Conservation (phyloP, 352 stramenopile species). For the Globisporangium acanthophoron region DNA sequence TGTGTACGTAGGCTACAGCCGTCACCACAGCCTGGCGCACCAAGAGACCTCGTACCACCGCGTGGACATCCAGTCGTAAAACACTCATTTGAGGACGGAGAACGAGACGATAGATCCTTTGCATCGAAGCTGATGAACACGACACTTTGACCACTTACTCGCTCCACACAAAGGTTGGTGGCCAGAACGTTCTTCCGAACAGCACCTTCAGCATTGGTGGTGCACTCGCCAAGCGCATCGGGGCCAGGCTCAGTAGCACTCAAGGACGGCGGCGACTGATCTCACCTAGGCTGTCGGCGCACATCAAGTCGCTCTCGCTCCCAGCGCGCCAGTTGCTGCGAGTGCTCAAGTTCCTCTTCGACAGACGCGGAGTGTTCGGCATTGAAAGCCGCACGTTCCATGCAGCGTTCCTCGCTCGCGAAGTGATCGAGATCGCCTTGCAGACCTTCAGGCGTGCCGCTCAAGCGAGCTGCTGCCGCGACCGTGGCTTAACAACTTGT, state of each 20-base stretch:
- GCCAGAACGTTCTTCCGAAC: background rate
- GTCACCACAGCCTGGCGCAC: conserved; percentile 60
- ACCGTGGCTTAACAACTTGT: background rate
- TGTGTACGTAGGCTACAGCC: conserved; percentile 70
- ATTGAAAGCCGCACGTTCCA: conserved; percentile 9
- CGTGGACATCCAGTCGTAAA: conserved; percentile 29
- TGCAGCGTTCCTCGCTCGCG: conserved; percentile 4
- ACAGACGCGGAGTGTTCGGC: conserved; percentile 4
- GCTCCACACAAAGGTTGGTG: too few relatives aligned
- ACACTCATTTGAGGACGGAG: conserved; percentile 24
- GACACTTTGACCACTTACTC: too few relatives aligned
- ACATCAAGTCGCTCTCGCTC: background rate
- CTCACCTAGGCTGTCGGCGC: background rate
- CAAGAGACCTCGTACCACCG: conserved; percentile 63
- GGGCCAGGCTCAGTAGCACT: too few relatives aligned
- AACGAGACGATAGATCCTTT: conserved; percentile 7
- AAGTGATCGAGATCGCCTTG: conserved; percentile 11
- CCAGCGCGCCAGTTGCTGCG: background rate
- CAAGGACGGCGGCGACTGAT: too few relatives aligned
- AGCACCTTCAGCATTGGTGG: too few relatives aligned
- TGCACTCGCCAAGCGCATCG: too few relatives aligned
- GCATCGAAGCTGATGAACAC: too few relatives aligned
- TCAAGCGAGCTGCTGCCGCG: conserved; percentile 8
- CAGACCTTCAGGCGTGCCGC: conserved; percentile 13
- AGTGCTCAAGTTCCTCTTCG: background rate